These are phyloP conservation scores for Cucumis variabilis DNA, from an alignment of 331 rosid species.

Conservation along the genomic window DNA sequence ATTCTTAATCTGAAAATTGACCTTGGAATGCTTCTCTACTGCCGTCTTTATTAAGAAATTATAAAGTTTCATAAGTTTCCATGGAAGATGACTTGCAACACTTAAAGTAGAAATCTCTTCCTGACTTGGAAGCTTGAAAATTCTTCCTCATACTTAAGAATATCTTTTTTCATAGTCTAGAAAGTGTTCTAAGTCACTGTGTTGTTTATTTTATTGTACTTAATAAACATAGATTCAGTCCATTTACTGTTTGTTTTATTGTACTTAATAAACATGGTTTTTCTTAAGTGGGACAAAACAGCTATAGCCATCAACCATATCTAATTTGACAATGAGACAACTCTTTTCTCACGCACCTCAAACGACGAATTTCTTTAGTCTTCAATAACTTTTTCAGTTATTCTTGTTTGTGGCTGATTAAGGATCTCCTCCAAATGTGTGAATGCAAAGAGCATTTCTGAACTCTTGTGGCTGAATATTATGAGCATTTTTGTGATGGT, in stretches of 20 bases:
- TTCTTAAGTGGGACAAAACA: not conserved
- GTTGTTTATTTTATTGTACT: no score
- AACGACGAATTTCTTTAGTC: not conserved
- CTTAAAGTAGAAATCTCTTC: not conserved
- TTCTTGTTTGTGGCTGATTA: not conserved
- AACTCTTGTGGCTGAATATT: not conserved
- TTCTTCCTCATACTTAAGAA: not conserved
- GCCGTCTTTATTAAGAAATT: no score
- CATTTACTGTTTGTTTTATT: not conserved
- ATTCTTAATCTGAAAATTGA: no score
- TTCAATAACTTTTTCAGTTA: slow-evolving; percentile 5
- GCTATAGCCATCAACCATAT: not conserved
- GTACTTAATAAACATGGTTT: not conserved
- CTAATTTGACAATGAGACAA: not conserved
- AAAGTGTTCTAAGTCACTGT: not conserved
- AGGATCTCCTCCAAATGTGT: not conserved
- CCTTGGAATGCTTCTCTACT: not conserved
- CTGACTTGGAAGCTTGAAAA: not conserved
- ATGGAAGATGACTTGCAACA: not conserved
- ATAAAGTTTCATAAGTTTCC: not conserved
- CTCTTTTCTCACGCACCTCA: slow-evolving; percentile 12
- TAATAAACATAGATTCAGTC: no score
- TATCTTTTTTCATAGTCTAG: not conserved
- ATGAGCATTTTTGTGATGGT: not conserved
- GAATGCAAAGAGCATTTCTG: not conserved